phyloP scores from a whole-genome alignment of 371 early-diverging fungal genomes.

The Mortierella sp. region DNA sequence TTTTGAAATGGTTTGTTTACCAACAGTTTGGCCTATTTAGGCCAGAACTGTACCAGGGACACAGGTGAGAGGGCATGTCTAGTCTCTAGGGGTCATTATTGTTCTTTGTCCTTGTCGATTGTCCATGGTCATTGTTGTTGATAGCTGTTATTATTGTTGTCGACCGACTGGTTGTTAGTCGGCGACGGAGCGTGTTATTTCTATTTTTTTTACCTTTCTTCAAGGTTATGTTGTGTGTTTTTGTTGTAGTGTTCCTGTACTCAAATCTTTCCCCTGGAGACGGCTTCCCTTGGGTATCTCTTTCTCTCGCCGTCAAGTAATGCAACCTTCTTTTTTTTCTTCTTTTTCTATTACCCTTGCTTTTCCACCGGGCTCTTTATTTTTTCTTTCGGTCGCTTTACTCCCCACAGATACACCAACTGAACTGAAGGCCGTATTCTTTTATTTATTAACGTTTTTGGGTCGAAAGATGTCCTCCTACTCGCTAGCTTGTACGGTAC shows the following conservation, averaged over 20 bases:
- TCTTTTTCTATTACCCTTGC: background rate
- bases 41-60: constrained; percentile 5
- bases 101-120: background rate
- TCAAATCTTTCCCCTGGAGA: background rate
- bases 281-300: background rate
- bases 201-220: background rate
- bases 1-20: background rate
- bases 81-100: background rate
- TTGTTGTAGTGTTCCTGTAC: too few species aligned
- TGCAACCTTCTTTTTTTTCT: background rate
- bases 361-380: constrained; percentile 1
- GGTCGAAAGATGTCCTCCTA: background rate
- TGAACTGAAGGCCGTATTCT: background rate
- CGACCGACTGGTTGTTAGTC: background rate
- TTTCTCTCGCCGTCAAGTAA: background rate
- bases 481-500: background rate
- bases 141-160: background rate
- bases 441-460: constrained; percentile 11
- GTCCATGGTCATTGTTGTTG: background rate
- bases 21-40: background rate
- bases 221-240: background rate
- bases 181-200: background rate
- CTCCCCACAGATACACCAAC: constrained; percentile 10
- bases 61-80: background rate
- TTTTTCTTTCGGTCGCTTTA: background rate